A percentile compares a stretch with the other conserved stretches of the same genome.
phyloP scores from a whole-genome alignment of 1,284 basidiomycete species.

The Leccinum ponderosum region DNA sequence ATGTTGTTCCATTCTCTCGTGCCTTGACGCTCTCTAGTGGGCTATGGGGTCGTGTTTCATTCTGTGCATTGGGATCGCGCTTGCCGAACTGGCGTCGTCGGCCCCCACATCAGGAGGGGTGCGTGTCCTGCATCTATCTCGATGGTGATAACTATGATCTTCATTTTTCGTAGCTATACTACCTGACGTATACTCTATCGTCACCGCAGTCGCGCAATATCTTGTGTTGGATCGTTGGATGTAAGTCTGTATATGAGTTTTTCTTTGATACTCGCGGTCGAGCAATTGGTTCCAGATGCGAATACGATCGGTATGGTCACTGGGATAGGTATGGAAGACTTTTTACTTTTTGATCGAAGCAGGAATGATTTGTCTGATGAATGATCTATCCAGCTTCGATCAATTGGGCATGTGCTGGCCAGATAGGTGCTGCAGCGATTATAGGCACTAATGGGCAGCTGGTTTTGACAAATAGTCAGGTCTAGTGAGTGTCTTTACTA shows the following conservation, averaged over 20 bases:
- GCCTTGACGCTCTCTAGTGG: conserved; percentile 26
- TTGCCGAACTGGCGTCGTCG: conserved; percentile 72
- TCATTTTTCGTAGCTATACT: conserved; percentile 32
- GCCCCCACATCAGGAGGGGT: conserved; percentile 59
- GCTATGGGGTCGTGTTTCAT: conserved; percentile 52
- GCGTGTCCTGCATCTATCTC: not conserved
- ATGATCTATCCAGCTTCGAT: conserved; percentile 35
- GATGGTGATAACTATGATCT: not conserved
- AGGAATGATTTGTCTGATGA: not conserved
- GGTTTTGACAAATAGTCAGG: conserved; percentile 29
- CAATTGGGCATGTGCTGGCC: conserved; percentile 43
- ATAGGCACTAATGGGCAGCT: conserved; percentile 36
- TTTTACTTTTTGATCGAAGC: not conserved
- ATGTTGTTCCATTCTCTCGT: not conserved
- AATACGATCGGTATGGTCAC: conserved; percentile 42
- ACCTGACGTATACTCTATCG: conserved; percentile 39
- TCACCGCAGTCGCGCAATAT: conserved; percentile 35
- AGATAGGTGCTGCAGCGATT: conserved; percentile 38
- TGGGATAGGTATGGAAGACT: conserved; percentile 20
- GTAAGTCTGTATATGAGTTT: conserved; percentile 18
- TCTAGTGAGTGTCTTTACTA: conserved; percentile 26
- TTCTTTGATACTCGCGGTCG: not conserved
- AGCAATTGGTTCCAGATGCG: conserved; percentile 28
- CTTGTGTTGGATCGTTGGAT: conserved; percentile 44
- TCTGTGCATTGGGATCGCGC: conserved; percentile 60